Percentiles rank a stretch among this genome's conserved stretches.
phyloP scores from a whole-genome alignment of 2,329 filamentous ascomycete species.

The Monilinia fructicola region DNA sequence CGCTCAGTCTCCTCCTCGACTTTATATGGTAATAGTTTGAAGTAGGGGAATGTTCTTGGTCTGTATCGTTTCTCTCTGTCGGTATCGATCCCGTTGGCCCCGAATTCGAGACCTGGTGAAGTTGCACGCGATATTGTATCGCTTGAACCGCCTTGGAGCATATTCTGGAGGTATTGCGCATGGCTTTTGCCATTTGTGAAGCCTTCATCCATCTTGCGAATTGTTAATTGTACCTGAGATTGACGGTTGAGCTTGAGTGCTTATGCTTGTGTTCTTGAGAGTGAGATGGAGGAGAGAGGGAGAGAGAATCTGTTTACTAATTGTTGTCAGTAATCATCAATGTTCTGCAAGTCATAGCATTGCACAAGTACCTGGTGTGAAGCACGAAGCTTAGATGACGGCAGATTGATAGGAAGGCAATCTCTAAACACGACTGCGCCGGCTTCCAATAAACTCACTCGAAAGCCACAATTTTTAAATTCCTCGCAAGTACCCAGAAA shows the following conservation, averaged over 20 bases:
- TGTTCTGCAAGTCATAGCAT: not conserved
- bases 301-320: not conserved
- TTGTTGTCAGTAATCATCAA: slow-evolving; percentile 1
- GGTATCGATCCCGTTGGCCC: slow-evolving; percentile 49
- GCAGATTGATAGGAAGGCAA: slow-evolving; percentile 6
- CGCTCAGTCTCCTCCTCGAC: slow-evolving; percentile 79
- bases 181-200: slow-evolving; percentile 37
- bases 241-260: slow-evolving; percentile 4
- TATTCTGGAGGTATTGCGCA: slow-evolving; percentile 35
- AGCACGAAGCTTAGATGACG: slow-evolving; percentile 14
- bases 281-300: too few relatives aligned
- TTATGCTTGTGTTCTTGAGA: not conserved
- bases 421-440: slow-evolving; percentile 7
- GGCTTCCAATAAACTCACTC: slow-evolving; percentile 8
- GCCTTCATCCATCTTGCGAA: slow-evolving; percentile 36
- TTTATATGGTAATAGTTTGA: slow-evolving; percentile 82
- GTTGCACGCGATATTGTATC: slow-evolving; percentile 82
- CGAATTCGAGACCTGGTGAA: slow-evolving; percentile 68
- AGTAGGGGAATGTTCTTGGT: slow-evolving; percentile 91
- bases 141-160: slow-evolving; percentile 41
- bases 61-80: slow-evolving; percentile 65
- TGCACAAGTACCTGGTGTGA: slow-evolving; percentile 19
- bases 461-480: slow-evolving; percentile 6
- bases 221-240: slow-evolving; percentile 18
- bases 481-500: slow-evolving; percentile 9